Conservation (phyloP, 805 yeast species). For the Hanseniaspora guilliermondii region DNA sequence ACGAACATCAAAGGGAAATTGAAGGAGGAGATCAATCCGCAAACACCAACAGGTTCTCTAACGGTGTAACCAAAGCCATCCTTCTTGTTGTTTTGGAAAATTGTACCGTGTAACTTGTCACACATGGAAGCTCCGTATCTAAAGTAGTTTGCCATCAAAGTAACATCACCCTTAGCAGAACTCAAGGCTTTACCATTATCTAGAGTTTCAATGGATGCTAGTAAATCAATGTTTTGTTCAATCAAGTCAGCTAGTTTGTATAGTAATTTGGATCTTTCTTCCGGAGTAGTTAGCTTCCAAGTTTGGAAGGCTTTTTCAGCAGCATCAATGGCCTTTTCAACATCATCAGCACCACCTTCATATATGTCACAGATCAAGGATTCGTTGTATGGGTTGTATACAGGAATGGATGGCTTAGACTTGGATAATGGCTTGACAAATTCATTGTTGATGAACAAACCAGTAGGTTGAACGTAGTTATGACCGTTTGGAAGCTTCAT, state of each 20-base stretch:
- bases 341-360: constrained; percentile 60
- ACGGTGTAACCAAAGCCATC: constrained; percentile 52
- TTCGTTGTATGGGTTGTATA: constrained; percentile 57
- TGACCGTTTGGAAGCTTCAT: constrained; percentile 59
- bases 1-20: constrained; percentile 83
- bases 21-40: constrained; percentile 88
- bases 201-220: constrained; percentile 73
- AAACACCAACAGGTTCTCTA: constrained; percentile 78
- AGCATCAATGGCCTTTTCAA: constrained; percentile 73
- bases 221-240: constrained; percentile 58
- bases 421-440: constrained; percentile 45
- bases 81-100: constrained; percentile 45
- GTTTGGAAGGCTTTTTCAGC: constrained; percentile 66
- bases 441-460: constrained; percentile 65
- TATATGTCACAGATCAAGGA: constrained; percentile 54
- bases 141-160: constrained; percentile 53
- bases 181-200: constrained; percentile 80
- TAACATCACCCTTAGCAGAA: constrained; percentile 67
- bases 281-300: constrained; percentile 64
- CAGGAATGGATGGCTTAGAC: constrained; percentile 45
- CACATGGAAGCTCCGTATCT: constrained; percentile 80
- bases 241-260: constrained; percentile 65
- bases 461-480: constrained; percentile 62
- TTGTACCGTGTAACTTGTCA: constrained; percentile 51
- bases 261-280: constrained; percentile 48